Evolutionary conservation across 2,329 filamentous ascomycete genomes (phyloP), one percentile per base, ranked within the genome.

Genomic region (Penicillium sp.): DNA sequence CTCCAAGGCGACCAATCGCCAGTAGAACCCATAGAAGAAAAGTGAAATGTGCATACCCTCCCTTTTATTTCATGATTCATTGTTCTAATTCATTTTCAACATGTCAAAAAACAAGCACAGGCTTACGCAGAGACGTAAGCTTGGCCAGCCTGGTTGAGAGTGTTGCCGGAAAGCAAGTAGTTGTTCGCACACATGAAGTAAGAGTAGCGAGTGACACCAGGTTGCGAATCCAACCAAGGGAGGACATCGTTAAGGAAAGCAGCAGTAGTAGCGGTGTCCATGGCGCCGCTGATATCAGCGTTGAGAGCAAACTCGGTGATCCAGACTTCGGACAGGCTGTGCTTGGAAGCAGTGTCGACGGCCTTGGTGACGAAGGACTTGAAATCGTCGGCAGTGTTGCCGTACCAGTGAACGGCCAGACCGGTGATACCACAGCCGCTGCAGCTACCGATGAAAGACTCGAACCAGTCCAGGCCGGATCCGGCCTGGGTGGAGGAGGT

Each of bases 381-480:
- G 67, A 79, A 75, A 27, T 73, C 67, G 3, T 61, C 65, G 38
- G 64, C 61, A 6, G 66, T 62, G 10, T 60, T 45, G 29, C 69
- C 70, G 60, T 79, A 79, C 75, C 76, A 79, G 65, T 79, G 77
- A 50, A 78, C 71, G 16, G 72, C 72, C 10, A 79, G 65, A 54
- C 72, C 75, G 46, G 72, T 68, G 54, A 77, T 60, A 13, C 66
- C 65, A 65, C 76, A 78, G 49, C 71, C 67, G 12, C 50, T 53
- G 63, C 77, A 79, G 3, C 55, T 58, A 8, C 62, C 54, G 53
- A 79, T 68, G 66, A 77, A 79, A 3, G 59, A 56, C 35, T 67
- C 56, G 61, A 78, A 69, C 73, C 75, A 79, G 60, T 55, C 55
- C 21, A 78, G 68, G 25, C 77, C 77, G 58, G 68, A 56, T 46